Evolutionary conservation across 2,329 filamentous ascomycete species (phyloP).

Genomic region (Botrytis fragariae): DNA sequence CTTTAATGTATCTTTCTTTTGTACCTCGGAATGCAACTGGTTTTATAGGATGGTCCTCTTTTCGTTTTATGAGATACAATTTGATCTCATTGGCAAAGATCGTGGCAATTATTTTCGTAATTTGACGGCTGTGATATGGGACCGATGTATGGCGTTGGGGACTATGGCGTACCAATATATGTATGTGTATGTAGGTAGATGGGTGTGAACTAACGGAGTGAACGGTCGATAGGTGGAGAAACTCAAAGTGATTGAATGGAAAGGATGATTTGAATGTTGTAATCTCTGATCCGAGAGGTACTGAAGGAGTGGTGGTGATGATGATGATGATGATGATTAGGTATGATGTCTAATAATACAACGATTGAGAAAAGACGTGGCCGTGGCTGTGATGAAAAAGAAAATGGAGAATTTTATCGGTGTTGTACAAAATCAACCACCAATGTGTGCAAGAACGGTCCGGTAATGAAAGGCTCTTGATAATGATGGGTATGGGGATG

Average conservation of each 20-base stretch:
- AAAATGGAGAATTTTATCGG: background rate
- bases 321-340: background rate
- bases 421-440: background rate
- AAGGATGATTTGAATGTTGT: background rate
- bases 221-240: background rate
- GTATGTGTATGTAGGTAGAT: background rate
- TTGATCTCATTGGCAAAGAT: background rate
- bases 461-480: background rate
- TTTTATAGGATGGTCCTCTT: background rate
- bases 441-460: background rate
- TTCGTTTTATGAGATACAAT: background rate
- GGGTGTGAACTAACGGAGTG: background rate
- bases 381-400: background rate
- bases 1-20: background rate
- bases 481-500: background rate
- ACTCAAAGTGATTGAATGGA: background rate
- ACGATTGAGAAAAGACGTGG: background rate
- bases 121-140: constrained; percentile 4
- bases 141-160: background rate
- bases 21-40: background rate
- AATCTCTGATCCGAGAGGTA: background rate
- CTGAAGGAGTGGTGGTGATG: background rate
- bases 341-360: background rate
- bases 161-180: constrained; percentile 11
- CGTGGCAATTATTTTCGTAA: constrained; percentile 1